These are phyloP conservation scores for Talaromyces rugulosus DNA, from an alignment of 2,329 filamentous ascomycete genomes.

Conservation along the genomic window DNA sequence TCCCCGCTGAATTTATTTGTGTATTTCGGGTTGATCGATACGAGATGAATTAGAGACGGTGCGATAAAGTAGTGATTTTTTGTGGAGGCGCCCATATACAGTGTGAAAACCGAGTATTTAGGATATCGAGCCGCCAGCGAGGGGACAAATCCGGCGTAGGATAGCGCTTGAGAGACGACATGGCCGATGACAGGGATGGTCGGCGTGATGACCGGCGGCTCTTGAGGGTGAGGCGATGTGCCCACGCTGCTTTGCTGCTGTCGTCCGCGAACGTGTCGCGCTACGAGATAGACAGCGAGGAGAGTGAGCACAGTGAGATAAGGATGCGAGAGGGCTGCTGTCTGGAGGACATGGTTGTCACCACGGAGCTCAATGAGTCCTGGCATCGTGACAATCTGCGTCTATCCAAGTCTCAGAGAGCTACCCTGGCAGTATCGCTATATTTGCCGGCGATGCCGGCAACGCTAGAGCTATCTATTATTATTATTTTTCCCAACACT, in stretches of 20 bases:
- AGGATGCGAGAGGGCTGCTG: background rate
- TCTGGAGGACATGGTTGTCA: background rate
- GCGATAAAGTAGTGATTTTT: background rate
- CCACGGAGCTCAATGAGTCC: background rate
- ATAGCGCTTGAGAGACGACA: background rate
- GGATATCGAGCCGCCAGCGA: background rate
- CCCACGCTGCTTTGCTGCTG: background rate
- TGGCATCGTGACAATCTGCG: background rate
- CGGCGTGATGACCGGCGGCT: background rate
- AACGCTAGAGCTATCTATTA: background rate
- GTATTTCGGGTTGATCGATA: slow-evolving; percentile 1
- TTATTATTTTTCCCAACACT: background rate
- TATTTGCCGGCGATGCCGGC: background rate
- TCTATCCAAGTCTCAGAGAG: background rate
- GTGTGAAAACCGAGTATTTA: background rate
- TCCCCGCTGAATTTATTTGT: background rate
- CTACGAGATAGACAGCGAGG: background rate
- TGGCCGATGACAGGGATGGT: background rate
- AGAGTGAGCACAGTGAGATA: background rate
- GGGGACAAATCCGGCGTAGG: background rate
- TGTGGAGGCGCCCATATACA: background rate
- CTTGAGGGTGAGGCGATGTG: background rate
- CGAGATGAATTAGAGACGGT: background rate
- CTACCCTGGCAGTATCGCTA: background rate
- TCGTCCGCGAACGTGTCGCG: background rate